Conservation (phyloP, 345 rosid genomes). For the Excoecaria cochinchinensis region DNA sequence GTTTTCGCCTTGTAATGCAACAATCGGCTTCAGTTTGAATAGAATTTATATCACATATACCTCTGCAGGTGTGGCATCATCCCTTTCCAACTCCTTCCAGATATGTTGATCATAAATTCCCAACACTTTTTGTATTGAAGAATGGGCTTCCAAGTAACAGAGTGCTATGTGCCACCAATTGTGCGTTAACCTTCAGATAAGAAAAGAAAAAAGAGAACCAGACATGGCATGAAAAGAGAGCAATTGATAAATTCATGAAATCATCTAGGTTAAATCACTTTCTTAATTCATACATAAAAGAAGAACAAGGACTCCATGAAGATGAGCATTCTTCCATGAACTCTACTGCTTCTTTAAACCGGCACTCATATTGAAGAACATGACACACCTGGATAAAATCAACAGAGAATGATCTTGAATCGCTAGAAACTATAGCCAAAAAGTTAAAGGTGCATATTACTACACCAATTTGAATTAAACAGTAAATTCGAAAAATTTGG, state of each 20-base stretch:
- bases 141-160: slow-evolving; percentile 89
- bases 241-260: neutral
- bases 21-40: neutral
- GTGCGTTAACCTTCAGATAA: slow-evolving; percentile 64
- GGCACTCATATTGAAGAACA: slow-evolving; percentile 75
- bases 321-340: slow-evolving; percentile 74
- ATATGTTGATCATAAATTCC: slow-evolving; percentile 70
- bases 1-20: neutral
- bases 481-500: neutral
- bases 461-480: neutral
- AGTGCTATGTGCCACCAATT: slow-evolving; percentile 99
- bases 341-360: slow-evolving; percentile 75
- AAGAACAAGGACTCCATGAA: slow-evolving; percentile 64
- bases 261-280: neutral
- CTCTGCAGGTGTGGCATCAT: slow-evolving; percentile 53
- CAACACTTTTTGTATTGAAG: slow-evolving; percentile 51
- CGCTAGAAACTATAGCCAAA: neutral
- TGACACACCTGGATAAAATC: slow-evolving; percentile 68
- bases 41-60: slow-evolving; percentile 26
- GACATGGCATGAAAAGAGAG: neutral
- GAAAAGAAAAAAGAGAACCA: slow-evolving; percentile 1
- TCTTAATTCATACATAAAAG: slow-evolving; percentile 60
- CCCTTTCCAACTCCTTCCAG: slow-evolving; percentile 72
- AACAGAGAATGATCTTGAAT: neutral
- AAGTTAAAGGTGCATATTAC: neutral